A percentile compares a stretch with the other conserved stretches of the same genome.
These are phyloP conservation scores for Thinopyrum elongatum DNA, from an alignment of 176 grass and related monocot genomes.

Conservation along the genomic window DNA sequence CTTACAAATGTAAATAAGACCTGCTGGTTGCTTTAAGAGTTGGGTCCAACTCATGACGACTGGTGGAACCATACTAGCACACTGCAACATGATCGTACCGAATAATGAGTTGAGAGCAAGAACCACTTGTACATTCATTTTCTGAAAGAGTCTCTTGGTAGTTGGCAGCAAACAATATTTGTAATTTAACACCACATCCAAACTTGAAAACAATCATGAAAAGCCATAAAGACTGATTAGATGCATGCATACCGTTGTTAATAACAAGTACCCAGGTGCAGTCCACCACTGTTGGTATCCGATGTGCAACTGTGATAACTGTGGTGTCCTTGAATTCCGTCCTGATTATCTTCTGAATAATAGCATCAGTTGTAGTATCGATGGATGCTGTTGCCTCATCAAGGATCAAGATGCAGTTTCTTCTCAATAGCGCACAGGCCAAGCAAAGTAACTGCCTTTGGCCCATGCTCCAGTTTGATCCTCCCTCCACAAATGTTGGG, in stretches of 20 bases:
- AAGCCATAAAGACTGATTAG: neutral
- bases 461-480: slow-evolving; percentile 51
- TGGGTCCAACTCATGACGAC: too few species aligned
- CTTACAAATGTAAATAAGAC: too few species aligned
- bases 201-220: neutral
- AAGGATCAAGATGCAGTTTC: slow-evolving; percentile 51
- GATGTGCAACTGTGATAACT: slow-evolving; percentile 43
- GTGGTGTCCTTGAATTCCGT: slow-evolving; percentile 54
- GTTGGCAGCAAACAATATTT: neutral
- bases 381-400: slow-evolving; percentile 70
- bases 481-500: slow-evolving; percentile 53
- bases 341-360: slow-evolving; percentile 67
- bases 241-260: slow-evolving; percentile 42
- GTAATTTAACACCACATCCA: neutral
- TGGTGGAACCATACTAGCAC: neutral
- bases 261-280: slow-evolving; percentile 59
- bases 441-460: slow-evolving; percentile 57
- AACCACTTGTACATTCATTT: neutral
- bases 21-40: too few species aligned
- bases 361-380: slow-evolving; percentile 57
- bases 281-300: slow-evolving; percentile 50
- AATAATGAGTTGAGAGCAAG: neutral
- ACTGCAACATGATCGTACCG: neutral
- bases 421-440: slow-evolving; percentile 50
- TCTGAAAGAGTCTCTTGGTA: neutral